Evolutionary conservation across 2,329 filamentous ascomycete genomes (phyloP).

Genomic region (Phialophora chinensis): DNA sequence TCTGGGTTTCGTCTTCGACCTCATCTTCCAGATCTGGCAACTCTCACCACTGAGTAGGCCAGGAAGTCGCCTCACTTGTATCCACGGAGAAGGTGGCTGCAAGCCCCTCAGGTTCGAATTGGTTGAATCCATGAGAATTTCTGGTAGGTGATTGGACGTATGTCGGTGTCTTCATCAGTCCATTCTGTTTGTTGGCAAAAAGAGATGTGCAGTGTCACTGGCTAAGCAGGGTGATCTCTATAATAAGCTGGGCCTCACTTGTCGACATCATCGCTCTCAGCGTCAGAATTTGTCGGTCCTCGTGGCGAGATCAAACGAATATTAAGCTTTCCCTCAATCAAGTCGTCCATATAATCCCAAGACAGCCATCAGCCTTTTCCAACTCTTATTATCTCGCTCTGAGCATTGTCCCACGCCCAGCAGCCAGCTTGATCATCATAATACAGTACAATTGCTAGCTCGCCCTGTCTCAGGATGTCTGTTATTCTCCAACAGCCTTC

Average conservation of each 20-base stretch:
- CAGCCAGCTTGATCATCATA: not conserved
- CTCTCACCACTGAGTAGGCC: slow-evolving; percentile 16
- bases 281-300: not conserved
- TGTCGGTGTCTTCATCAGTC: not conserved
- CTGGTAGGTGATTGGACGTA: slow-evolving; percentile 4
- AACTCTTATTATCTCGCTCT: not conserved
- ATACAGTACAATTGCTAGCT: not conserved
- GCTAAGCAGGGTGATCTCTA: not conserved
- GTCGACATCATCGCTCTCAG: not conserved
- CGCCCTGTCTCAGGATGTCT: slow-evolving; percentile 24
- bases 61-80: slow-evolving; percentile 12
- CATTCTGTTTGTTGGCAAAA: not conserved
- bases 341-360: not conserved
- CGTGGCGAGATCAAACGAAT: not conserved
- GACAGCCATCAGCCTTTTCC: not conserved
- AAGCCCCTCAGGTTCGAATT: not conserved
- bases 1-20: slow-evolving; percentile 10
- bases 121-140: not conserved
- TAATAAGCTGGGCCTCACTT: not conserved
- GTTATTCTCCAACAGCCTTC: slow-evolving; percentile 31
- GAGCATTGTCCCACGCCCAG: not conserved
- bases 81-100: not conserved
- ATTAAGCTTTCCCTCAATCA: not conserved
- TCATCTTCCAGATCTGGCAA: slow-evolving; percentile 32
- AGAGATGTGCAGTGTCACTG: not conserved